phyloP scores from a whole-genome alignment of 768 basidiomycete genomes.

The Serendipita sp. region DNA sequence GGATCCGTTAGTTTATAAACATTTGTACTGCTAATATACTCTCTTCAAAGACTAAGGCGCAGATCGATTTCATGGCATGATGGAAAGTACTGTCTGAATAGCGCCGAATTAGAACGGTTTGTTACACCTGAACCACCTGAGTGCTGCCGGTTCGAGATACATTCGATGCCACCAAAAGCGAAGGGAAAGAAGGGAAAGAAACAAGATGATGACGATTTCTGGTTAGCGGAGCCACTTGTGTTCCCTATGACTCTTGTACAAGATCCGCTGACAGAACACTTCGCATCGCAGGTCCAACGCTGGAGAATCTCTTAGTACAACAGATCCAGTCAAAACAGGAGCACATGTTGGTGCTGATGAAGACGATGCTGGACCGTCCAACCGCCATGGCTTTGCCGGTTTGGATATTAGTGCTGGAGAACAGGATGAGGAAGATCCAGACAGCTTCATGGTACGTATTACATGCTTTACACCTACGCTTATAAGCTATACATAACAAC shows the following conservation, averaged over 20 bases:
- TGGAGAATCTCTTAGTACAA: slow-evolving; percentile 36
- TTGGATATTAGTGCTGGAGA: neutral
- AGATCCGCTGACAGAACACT: slow-evolving; percentile 10
- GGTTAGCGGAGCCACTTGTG: slow-evolving; percentile 28
- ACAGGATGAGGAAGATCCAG: neutral
- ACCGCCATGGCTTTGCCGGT: neutral
- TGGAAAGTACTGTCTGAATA: no score
- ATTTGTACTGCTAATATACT: no score
- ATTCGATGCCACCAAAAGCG: slow-evolving; percentile 42
- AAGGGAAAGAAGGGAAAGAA: slow-evolving; percentile 85
- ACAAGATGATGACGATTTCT: slow-evolving; percentile 65
- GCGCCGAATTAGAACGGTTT: no score
- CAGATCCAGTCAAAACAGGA: slow-evolving; percentile 20
- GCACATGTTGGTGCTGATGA: slow-evolving; percentile 27
- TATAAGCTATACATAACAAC: neutral
- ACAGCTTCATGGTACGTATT: neutral
- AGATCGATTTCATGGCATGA: no score
- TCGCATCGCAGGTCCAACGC: slow-evolving; percentile 38
- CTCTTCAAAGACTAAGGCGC: no score
- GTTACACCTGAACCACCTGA: no score
- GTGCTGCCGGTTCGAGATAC: neutral
- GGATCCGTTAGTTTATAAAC: neutral
- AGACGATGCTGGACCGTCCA: neutral
- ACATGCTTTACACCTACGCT: neutral
- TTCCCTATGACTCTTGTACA: slow-evolving; percentile 14